Conservation (phyloP, 1,284 basidiomycete genomes). For the Somion occarium region DNA sequence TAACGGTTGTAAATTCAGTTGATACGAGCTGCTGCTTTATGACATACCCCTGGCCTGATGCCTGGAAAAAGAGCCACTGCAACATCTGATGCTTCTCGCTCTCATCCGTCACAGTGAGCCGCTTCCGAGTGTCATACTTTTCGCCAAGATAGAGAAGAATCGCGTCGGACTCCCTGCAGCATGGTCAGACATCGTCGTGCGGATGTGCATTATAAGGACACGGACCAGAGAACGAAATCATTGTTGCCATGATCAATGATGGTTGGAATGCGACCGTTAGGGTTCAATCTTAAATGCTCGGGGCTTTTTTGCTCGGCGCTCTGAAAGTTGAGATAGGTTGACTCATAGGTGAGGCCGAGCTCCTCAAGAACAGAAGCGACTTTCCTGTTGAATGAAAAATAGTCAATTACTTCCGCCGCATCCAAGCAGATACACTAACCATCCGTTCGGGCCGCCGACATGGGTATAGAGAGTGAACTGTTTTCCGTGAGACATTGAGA, state of each 20-base stretch:
- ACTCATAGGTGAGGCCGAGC: slow-evolving; percentile 23
- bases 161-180: slow-evolving; percentile 25
- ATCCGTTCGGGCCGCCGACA: slow-evolving; percentile 19
- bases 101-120: slow-evolving; percentile 16
- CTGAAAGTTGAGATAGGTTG: slow-evolving; percentile 20
- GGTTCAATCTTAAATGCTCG: slow-evolving; percentile 19
- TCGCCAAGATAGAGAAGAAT: slow-evolving; percentile 26
- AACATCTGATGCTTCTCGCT: slow-evolving; percentile 15
- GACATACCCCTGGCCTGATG: slow-evolving; percentile 20
- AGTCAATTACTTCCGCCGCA: not conserved
- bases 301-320: slow-evolving; percentile 21
- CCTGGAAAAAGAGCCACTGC: slow-evolving; percentile 23
- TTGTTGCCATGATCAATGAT: slow-evolving; percentile 28
- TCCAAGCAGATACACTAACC: slow-evolving; percentile 1
- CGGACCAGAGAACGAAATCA: slow-evolving; percentile 19
- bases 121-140: slow-evolving; percentile 26
- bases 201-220: not conserved
- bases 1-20: not conserved
- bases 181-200: not conserved
- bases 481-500: slow-evolving; percentile 12
- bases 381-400: slow-evolving; percentile 11
- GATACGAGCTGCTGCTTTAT: not conserved
- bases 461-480: slow-evolving; percentile 24
- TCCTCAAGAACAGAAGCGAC: slow-evolving; percentile 19
- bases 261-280: slow-evolving; percentile 26